Evolutionary conservation across 2,329 filamentous ascomycete genomes (phyloP).

Genomic region (Cladosporium halotolerans): DNA sequence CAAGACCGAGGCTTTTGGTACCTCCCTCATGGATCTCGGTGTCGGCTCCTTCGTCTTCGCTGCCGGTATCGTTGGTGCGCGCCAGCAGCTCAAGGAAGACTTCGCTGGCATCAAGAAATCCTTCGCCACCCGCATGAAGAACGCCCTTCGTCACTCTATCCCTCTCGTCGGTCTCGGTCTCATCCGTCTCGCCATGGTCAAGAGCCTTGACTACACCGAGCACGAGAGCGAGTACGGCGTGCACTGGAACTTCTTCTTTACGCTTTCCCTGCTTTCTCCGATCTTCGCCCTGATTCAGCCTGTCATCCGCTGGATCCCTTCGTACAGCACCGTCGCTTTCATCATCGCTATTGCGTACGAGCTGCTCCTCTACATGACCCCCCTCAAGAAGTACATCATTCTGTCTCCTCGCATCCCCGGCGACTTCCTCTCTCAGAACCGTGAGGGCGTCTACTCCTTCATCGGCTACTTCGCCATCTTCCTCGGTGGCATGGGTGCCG

Average conservation of each 20-base stretch:
- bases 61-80: constrained; percentile 80
- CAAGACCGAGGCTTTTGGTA: constrained; percentile 99
- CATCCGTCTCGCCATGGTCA: constrained; percentile 78
- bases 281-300: constrained; percentile 81
- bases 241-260: constrained; percentile 99
- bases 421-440: constrained; percentile 78
- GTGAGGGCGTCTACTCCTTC: constrained; percentile 94
- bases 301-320: constrained; percentile 62
- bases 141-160: constrained; percentile 70
- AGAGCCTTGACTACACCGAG: constrained; percentile 91
- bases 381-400: constrained; percentile 73
- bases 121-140: constrained; percentile 53
- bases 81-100: constrained; percentile 65
- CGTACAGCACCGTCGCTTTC: constrained; percentile 69
- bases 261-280: constrained; percentile 77
- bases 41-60: constrained; percentile 98
- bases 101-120: constrained; percentile 36
- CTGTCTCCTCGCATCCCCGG: constrained; percentile 62
- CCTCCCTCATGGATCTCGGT: constrained; percentile 96
- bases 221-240: constrained; percentile 97
- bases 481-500: constrained; percentile 77
- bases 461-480: constrained; percentile 92
- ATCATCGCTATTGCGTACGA: constrained; percentile 67
- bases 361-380: constrained; percentile 64
- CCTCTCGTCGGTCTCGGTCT: constrained; percentile 76